Base-by-base conservation (phyloP, 2,329 filamentous ascomycete genomes). In the Calonectria pteridis region DNA sequence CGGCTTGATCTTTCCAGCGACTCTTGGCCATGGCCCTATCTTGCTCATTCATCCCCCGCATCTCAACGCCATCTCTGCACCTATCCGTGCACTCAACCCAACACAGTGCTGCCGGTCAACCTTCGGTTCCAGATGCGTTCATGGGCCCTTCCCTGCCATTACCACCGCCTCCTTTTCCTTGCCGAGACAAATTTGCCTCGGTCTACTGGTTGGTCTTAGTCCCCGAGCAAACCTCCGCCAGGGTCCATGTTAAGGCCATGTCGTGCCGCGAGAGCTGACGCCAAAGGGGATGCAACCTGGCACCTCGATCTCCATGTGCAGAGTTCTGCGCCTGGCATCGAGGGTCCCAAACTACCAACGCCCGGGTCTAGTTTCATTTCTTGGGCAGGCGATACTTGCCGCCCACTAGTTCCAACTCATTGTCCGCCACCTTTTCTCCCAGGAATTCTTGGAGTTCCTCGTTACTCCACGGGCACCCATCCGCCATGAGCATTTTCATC, bases 401-500 rank as follows among this genome's bases (percentile, higher is more conserved):
- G 6, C 93, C 93, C 72, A 81, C 88, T 80, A 92, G 88, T 84
- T 95, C 94, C 80, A 97, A 84, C 79, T 91, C 91, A 35, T 92
- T 93, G 51, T 90, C 91, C 7, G 88, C 87, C n/a, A 96, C 93
- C 91, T 98, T 96, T 73, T 93, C 91, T 11, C 87, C 91, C 72
- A 98, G 85, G 82, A 98, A 94, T 83, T 94, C 94, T 79, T 92
- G 91, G 75, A 98, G 85, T 85, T 98, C 96, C 82, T 98, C 96
- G 80, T 94, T 94, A 75, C 93, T 95, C 89, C 95, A 98, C 0
- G 94, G 91, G 82, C 98, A 98, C 2, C 95, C 96, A 16, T 95
- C 95, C 0, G 94, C 91, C 67, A 98, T 92, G 72, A 96, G 90
- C 90, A 98, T 96, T 85, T 95, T 95, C 89, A 99, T 89, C 95